phyloP scores from a whole-genome alignment of 495 filamentous ascomycete species.

The Penicillium canescens region DNA sequence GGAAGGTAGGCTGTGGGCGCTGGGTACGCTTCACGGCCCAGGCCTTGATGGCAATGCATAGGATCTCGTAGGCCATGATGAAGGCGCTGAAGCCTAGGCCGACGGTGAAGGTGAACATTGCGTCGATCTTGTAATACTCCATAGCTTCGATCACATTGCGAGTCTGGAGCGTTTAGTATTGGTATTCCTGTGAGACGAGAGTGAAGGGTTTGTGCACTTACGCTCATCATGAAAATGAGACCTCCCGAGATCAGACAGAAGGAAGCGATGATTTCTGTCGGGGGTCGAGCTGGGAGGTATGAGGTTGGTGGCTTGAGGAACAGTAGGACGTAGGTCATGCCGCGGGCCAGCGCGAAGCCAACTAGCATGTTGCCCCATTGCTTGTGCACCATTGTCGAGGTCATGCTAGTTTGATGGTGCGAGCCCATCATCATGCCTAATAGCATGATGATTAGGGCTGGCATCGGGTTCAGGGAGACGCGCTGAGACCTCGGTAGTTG shows the following conservation, averaged over 20 bases:
- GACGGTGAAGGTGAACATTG: slow-evolving; percentile 94
- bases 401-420: slow-evolving; percentile 82
- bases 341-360: slow-evolving; percentile 75
- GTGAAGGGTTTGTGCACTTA: slow-evolving; percentile 40
- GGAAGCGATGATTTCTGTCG: slow-evolving; percentile 78
- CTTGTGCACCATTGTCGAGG: slow-evolving; percentile 90
- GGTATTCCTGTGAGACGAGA: not conserved
- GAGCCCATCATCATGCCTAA: slow-evolving; percentile 93
- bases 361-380: slow-evolving; percentile 91
- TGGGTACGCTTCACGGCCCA: slow-evolving; percentile 74
- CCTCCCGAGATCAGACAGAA: slow-evolving; percentile 90
- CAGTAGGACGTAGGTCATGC: slow-evolving; percentile 74
- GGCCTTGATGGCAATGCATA: slow-evolving; percentile 83
- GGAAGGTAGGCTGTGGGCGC: slow-evolving; percentile 24
- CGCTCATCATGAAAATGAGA: slow-evolving; percentile 90
- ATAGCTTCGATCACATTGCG: slow-evolving; percentile 75
- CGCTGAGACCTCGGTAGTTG: slow-evolving; percentile 64
- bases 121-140: slow-evolving; percentile 67
- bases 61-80: slow-evolving; percentile 80
- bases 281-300: slow-evolving; percentile 83
- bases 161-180: slow-evolving; percentile 41
- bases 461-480: slow-evolving; percentile 86
- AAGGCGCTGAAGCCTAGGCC: slow-evolving; percentile 81
- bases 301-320: slow-evolving; percentile 84
- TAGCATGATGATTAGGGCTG: slow-evolving; percentile 79